phyloP scores from a whole-genome alignment of 2,329 filamentous ascomycete species.

The Mycosphaerelloides madeirae region DNA sequence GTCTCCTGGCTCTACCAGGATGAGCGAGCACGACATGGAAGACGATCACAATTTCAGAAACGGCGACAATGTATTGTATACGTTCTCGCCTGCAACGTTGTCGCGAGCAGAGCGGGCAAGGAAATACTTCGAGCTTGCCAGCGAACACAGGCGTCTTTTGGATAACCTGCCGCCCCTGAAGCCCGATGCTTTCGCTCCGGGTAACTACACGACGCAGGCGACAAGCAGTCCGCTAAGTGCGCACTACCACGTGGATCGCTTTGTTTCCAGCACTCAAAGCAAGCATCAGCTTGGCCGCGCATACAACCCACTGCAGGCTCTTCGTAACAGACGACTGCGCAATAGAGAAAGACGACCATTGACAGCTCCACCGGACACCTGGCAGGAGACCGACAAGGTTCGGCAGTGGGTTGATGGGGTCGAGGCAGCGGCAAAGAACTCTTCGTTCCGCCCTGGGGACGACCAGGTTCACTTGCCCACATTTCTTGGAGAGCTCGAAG shows the following conservation, averaged over 20 bases:
- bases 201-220: conserved; percentile 38
- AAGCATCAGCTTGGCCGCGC: conserved; percentile 55
- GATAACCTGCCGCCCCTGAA: conserved; percentile 71
- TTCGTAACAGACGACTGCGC: conserved; percentile 82
- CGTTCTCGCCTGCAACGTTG: conserved; percentile 74
- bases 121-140: conserved; percentile 76
- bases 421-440: conserved; percentile 41
- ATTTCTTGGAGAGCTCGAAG: conserved; percentile 27
- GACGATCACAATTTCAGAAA: conserved; percentile 4
- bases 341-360: conserved; percentile 71
- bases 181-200: conserved; percentile 38
- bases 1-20: conserved; percentile 10
- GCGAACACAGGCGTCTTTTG: conserved; percentile 78
- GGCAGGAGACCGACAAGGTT: conserved; percentile 67
- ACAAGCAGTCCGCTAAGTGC: conserved; percentile 40
- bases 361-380: conserved; percentile 70
- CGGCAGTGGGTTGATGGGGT: conserved; percentile 72
- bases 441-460: conserved; percentile 36
- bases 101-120: conserved; percentile 79
- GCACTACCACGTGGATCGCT: conserved; percentile 36
- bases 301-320: conserved; percentile 90
- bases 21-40: conserved; percentile 6
- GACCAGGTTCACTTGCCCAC: conserved; percentile 28
- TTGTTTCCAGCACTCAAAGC: conserved; percentile 34
- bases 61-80: conserved; percentile 50